Evolutionary conservation across 73 alveolate species (phyloP).

Genomic region (Blepharisma japonicum): DNA sequence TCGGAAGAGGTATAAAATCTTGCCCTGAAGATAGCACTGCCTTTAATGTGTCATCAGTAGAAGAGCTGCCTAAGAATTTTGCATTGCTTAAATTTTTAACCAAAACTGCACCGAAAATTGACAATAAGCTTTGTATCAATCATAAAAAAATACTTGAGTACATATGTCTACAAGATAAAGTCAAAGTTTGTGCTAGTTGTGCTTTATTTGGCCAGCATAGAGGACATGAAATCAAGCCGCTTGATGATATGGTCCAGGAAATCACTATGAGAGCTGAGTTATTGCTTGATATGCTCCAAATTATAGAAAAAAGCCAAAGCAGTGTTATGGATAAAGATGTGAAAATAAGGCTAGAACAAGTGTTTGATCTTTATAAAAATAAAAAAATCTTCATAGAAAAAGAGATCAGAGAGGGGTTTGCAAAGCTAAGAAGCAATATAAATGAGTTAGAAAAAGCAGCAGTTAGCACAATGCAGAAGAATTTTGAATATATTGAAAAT

Average conservation of each 20-base stretch:
- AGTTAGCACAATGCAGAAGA: background rate
- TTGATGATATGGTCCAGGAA: constrained; percentile 84
- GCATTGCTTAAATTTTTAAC: constrained; percentile 35
- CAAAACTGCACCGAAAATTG: background rate
- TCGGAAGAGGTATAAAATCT: background rate
- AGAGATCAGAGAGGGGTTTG: constrained; percentile 18
- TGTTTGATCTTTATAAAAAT: background rate
- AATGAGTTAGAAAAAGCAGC: constrained; percentile 19
- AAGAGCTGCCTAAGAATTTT: constrained; percentile 55
- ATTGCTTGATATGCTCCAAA: constrained; percentile 74
- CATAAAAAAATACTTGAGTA: constrained; percentile 75
- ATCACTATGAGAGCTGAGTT: constrained; percentile 71
- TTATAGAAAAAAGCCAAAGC: constrained; percentile 40
- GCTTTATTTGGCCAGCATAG: constrained; percentile 93
- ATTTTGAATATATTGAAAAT: background rate
- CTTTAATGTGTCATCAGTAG: constrained; percentile 29
- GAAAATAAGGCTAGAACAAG: background rate
- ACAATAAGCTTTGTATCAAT: constrained; percentile 36
- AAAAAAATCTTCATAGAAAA: constrained; percentile 10
- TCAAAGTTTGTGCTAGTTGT: constrained; percentile 84
- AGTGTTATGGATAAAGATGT: background rate
- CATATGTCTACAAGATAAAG: constrained; percentile 79
- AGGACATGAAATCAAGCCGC: constrained; percentile 82
- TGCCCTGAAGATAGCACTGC: constrained; percentile 28
- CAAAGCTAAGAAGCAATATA: background rate